Base-by-base conservation (phyloP, 257 asterid genomes). In the Cruciata laevipes region DNA sequence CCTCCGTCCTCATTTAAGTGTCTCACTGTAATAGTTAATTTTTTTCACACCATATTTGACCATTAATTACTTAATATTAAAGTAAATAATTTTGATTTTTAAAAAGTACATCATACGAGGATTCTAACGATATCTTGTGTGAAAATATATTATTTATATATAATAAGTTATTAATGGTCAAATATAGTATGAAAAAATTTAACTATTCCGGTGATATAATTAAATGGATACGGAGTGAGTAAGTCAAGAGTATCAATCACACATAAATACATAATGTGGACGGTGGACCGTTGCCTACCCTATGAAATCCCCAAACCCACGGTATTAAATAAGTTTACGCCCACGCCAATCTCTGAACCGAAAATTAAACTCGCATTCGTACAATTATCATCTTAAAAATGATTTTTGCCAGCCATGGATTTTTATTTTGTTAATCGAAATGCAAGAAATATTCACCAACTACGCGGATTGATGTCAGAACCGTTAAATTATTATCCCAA, bases 371-470 rank as follows among this genome's bases (percentile, higher is more conserved):
- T n/a, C 3, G 65, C 11, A 7, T 16, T 16, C 8, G 52, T 13
- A 27, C 42, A 7, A 37, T 37, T 1, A 37, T 1, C 2, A 37
- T 35, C 33, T 31, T 40, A 16, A 21, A 72, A 38, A 24, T 67
- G 52, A 69, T 79, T 74, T 73, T 75, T 80, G 76, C 77, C 84
- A 78, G 76, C 83, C 76, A 67, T 67, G 60, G 35, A 51, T 75
- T 69, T 67, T 71, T 76, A 24, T 52, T 17, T 4, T n/a, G 12
- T 4, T 14, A 44, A 76, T 44, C 33, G 68, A 73, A 51, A 53
- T 66, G 23, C 61, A 37, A 25, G 79, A 71, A 64, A 69, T 52
- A 65, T 76, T 70, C 82, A 73, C 84, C 83, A 76, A 80, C 85
- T 58, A 63, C 74, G 65, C 52, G 63, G 71, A 52, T 67, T 32